phyloP scores from a whole-genome alignment of 768 basidiomycete genomes.

The Pleurotus tuoliensis region DNA sequence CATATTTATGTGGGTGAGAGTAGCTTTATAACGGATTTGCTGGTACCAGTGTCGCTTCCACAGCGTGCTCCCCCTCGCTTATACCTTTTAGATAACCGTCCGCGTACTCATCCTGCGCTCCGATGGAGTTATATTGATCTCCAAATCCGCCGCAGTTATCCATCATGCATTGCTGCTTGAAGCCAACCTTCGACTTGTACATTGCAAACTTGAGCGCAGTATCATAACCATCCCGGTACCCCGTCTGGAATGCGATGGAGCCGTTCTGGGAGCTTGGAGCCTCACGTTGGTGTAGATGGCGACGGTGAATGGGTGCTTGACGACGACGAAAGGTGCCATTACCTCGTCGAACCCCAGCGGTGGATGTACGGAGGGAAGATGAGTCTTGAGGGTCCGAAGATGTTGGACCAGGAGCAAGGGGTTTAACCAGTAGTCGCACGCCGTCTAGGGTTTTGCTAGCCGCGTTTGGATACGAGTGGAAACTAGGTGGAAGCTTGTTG shows the following conservation, averaged over 20 bases:
- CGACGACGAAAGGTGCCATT: constrained; percentile 10
- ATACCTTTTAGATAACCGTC: constrained; percentile 48
- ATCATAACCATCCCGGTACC: constrained; percentile 58
- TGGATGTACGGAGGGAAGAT: neutral
- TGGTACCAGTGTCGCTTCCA: neutral
- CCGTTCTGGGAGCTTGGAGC: neutral
- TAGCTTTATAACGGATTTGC: too few relatives aligned
- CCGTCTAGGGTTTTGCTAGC: constrained; percentile 9
- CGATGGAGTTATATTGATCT: constrained; percentile 24
- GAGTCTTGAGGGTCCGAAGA: constrained; percentile 10
- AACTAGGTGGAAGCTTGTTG: constrained; percentile 49
- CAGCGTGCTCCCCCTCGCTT: constrained; percentile 34
- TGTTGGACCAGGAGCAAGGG: constrained; percentile 11
- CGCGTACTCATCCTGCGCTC: constrained; percentile 40
- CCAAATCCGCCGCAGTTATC: constrained; percentile 42
- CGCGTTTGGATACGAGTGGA: constrained; percentile 41
- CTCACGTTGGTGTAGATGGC: constrained; percentile 7
- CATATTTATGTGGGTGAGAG: too few relatives aligned
- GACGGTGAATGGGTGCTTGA: constrained; percentile 22
- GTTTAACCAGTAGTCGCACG: constrained; percentile 8
- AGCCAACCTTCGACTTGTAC: constrained; percentile 51
- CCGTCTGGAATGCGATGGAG: constrained; percentile 25
- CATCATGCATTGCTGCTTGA: constrained; percentile 54
- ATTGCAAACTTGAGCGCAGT: constrained; percentile 54
- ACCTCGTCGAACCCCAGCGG: neutral